These are phyloP conservation scores for Closterium sp. DNA, from an alignment of 139 green algal genomes.

Conservation along the genomic window DNA sequence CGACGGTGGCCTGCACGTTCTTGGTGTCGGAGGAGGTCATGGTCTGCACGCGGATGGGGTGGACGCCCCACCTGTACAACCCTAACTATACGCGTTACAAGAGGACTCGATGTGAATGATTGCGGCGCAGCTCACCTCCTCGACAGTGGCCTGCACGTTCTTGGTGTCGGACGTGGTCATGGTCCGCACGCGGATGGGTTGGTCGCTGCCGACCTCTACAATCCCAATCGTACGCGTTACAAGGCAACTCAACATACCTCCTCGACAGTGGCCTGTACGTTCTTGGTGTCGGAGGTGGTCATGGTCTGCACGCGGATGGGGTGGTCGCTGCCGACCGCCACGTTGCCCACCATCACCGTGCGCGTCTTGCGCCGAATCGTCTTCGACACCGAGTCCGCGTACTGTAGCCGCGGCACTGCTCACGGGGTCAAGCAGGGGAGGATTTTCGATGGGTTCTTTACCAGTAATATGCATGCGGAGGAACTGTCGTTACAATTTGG, in stretches of 20 bases:
- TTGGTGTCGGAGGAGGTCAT: slow-evolving; percentile 97
- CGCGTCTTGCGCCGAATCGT: slow-evolving; percentile 38
- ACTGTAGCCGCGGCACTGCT: slow-evolving; percentile 28
- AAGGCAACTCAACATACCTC: slow-evolving; percentile 56
- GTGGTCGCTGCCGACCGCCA: slow-evolving; percentile 89
- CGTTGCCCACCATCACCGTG: slow-evolving; percentile 76
- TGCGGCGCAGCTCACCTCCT: background rate
- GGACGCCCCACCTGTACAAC: slow-evolving; percentile 86
- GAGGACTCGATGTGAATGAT: too few species aligned
- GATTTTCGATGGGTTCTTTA: background rate
- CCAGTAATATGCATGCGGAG: background rate
- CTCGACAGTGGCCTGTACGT: too few species aligned
- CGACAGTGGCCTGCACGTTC: background rate
- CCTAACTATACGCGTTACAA: slow-evolving; percentile 64
- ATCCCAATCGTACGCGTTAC: slow-evolving; percentile 44
- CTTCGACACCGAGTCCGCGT: slow-evolving; percentile 31
- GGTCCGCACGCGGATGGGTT: background rate
- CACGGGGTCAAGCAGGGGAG: background rate
- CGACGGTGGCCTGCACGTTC: slow-evolving; percentile 85
- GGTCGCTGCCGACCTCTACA: too few species aligned
- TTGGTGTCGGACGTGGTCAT: background rate
- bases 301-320: slow-evolving; percentile 94
- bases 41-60: slow-evolving; percentile 90
- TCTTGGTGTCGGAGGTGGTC: slow-evolving; percentile 94
- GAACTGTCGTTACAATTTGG: too few species aligned